A percentile compares a stretch with the other conserved stretches of the same genome.
Conservation (phyloP, 345 rosid genomes). For the Euphorbia lathyris region DNA sequence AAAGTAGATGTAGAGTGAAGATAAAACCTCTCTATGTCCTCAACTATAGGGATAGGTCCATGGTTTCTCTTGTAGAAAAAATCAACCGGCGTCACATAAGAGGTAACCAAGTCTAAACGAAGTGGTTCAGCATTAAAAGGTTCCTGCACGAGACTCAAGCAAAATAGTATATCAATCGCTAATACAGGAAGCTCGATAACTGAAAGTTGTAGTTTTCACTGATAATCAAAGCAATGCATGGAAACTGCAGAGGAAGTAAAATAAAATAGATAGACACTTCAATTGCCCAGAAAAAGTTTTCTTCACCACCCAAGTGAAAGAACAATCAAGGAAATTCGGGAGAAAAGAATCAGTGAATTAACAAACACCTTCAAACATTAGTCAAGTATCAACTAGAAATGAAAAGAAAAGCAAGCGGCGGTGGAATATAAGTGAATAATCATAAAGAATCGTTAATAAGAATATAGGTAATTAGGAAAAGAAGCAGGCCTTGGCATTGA, state of each 20-base stretch:
- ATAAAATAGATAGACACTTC: not conserved
- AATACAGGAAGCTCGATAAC: not conserved
- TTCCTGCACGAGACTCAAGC: slow-evolving; percentile 40
- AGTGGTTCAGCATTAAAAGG: slow-evolving; percentile 97
- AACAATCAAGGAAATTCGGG: too few species aligned
- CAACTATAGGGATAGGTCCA: slow-evolving; percentile 87
- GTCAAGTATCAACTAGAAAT: too few species aligned
- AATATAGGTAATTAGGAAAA: not conserved
- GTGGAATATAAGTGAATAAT: too few species aligned
- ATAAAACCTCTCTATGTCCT: slow-evolving; percentile 58
- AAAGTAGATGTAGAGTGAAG: not conserved
- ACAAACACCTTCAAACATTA: not conserved
- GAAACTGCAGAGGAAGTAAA: not conserved
- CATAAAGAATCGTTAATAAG: too few species aligned
- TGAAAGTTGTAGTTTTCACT: not conserved
- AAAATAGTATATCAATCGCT: not conserved
- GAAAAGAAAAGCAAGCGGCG: too few species aligned
- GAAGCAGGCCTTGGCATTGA: slow-evolving; percentile 66
- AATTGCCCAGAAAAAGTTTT: not conserved
- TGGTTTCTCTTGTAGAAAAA: slow-evolving; percentile 93
- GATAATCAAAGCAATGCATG: not conserved
- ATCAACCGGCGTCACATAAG: slow-evolving; percentile 80
- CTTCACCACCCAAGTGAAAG: not conserved
- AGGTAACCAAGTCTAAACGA: slow-evolving; percentile 58
- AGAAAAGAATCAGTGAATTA: too few species aligned